Conservation (phyloP, 139 green algal genomes). For the Astrephomene gubernaculifera region DNA sequence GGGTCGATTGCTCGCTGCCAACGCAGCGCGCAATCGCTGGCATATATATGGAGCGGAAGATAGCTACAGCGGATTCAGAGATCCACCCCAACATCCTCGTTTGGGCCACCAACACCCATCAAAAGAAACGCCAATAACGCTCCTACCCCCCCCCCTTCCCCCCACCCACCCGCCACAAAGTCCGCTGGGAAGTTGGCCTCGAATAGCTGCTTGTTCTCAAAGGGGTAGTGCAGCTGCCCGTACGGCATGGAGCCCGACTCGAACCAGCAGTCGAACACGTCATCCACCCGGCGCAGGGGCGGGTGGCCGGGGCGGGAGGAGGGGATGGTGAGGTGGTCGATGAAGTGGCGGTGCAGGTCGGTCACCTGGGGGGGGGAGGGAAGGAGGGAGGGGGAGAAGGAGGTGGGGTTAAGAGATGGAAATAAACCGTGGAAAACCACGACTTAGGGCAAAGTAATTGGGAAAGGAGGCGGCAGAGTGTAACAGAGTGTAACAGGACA, state of each 20-base stretch:
- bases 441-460: too few relatives aligned
- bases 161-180: constrained; percentile 88
- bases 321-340: constrained; percentile 98
- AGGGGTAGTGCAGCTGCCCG: constrained; percentile 96
- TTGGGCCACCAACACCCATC: too few relatives aligned
- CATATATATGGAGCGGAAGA: too few relatives aligned
- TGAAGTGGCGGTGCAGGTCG: constrained; percentile 98
- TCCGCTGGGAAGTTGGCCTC: constrained; percentile 93
- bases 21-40: too few relatives aligned
- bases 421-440: too few relatives aligned
- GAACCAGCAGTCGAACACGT: constrained; percentile 99
- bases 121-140: not conserved
- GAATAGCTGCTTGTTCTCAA: constrained; percentile 98
- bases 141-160: not conserved
- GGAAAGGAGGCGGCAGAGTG: too few relatives aligned
- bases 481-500: too few relatives aligned
- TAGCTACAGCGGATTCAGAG: too few relatives aligned
- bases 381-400: not conserved
- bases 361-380: constrained; percentile 72
- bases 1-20: too few relatives aligned
- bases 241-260: constrained; percentile 98
- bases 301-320: constrained; percentile 53
- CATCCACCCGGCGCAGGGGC: constrained; percentile 87
- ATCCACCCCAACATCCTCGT: too few relatives aligned
- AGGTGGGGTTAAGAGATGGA: not conserved